Percentiles rank a stretch among this genome's conserved stretches.
phyloP scores from a whole-genome alignment of 1,284 basidiomycete genomes.

The Porogramme epimiltina region DNA sequence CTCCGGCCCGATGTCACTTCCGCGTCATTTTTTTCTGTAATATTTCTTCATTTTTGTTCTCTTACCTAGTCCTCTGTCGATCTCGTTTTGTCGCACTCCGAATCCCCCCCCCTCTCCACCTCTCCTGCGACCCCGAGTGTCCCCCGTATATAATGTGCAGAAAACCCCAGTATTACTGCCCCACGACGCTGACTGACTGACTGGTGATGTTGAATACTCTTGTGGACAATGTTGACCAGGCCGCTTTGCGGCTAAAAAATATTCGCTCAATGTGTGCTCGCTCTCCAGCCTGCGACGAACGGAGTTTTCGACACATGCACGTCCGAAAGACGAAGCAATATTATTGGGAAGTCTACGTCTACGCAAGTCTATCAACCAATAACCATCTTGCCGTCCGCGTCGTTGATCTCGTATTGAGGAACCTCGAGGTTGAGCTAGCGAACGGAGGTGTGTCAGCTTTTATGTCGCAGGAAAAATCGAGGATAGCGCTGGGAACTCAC shows the following conservation, averaged over 20 bases:
- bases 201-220: background rate
- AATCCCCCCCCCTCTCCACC: background rate
- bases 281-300: background rate
- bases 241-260: background rate
- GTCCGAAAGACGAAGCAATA: conserved; percentile 2
- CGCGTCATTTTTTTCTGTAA: background rate
- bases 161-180: background rate
- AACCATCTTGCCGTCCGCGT: conserved; percentile 86
- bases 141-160: background rate
- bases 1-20: background rate
- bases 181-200: background rate
- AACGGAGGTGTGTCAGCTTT: conserved; percentile 11
- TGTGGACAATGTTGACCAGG: background rate
- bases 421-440: conserved; percentile 90
- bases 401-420: conserved; percentile 85
- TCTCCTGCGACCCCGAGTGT: background rate
- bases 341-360: conserved; percentile 20
- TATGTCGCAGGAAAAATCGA: background rate
- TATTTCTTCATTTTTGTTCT: background rate
- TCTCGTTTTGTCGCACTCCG: background rate
- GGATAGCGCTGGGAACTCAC: conserved; percentile 58
- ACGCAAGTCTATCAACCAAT: conserved; percentile 70
- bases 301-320: background rate
- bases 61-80: background rate
- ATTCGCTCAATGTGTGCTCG: background rate